These are phyloP conservation scores for Colletotrichum camelliae DNA, from an alignment of 2,329 filamentous ascomycete genomes.

Conservation along the genomic window DNA sequence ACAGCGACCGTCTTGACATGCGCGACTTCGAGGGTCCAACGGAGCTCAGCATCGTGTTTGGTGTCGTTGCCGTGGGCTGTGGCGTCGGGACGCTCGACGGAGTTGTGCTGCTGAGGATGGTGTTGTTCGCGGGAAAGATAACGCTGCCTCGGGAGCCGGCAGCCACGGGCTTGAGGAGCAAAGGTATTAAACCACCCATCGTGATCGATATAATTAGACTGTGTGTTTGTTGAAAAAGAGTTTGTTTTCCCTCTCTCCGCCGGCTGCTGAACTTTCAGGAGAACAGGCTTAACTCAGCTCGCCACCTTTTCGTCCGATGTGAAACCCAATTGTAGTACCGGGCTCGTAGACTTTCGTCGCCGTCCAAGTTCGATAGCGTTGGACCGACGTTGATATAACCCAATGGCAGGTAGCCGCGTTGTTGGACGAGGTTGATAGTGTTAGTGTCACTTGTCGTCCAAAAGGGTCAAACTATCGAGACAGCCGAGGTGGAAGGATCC, in stretches of 20 bases:
- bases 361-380: background rate
- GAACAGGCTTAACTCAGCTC: background rate
- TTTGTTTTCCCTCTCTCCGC: background rate
- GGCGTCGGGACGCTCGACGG: background rate
- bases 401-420: background rate
- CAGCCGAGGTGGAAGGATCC: background rate
- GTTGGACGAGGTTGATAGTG: background rate
- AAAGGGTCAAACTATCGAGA: background rate
- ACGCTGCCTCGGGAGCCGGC: conserved; percentile 22
- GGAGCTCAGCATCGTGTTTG: conserved; percentile 28
- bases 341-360: background rate
- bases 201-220: background rate
- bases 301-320: conserved; percentile 19
- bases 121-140: conserved; percentile 22
- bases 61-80: conserved; percentile 26
- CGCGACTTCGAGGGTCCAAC: conserved; percentile 24
- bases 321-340: background rate
- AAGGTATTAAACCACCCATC: conserved; percentile 37
- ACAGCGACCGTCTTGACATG: conserved; percentile 24
- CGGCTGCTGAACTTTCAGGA: background rate
- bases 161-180: conserved; percentile 30
- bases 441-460: background rate
- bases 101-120: background rate
- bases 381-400: background rate
- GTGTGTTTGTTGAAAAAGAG: background rate